These are phyloP conservation scores for Boletales sp. DNA, from an alignment of 768 basidiomycete species.

Conservation along the genomic window DNA sequence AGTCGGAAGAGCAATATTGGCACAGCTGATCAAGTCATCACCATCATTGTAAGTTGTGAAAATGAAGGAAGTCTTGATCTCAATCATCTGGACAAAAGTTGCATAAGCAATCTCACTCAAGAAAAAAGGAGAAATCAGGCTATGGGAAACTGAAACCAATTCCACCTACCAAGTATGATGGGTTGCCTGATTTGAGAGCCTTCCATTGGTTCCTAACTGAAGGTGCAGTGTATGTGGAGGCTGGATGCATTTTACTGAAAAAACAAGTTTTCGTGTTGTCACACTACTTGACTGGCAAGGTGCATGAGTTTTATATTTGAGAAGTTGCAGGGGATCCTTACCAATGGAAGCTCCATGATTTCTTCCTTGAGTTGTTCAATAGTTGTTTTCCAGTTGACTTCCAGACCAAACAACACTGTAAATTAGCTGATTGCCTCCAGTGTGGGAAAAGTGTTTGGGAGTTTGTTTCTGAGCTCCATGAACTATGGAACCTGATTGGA, in stretches of 20 bases:
- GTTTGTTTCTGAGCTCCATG: too few species aligned
- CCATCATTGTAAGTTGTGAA: too few species aligned
- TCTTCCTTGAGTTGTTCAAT: conserved; percentile 31
- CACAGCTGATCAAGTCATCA: too few species aligned
- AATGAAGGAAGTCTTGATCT: too few species aligned
- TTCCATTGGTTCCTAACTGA: conserved; percentile 16
- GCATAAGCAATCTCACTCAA: too few species aligned
- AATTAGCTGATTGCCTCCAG: conserved; percentile 22
- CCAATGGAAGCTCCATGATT: conserved; percentile 20
- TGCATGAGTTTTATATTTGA: conserved; percentile 26
- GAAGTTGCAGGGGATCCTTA: conserved; percentile 14
- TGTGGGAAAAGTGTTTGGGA: too few species aligned
- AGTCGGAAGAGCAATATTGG: too few species aligned
- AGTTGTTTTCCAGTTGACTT: conserved; percentile 34
- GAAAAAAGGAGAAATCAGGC: too few species aligned
- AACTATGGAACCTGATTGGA: too few species aligned
- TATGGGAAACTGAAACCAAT: conserved; percentile 13
- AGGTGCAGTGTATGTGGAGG: conserved; percentile 15
- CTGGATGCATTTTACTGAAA: not conserved
- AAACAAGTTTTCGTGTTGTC: conserved; percentile 18
- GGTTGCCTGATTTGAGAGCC: not conserved
- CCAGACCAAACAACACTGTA: conserved; percentile 18
- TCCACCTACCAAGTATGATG: conserved; percentile 13
- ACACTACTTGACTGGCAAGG: conserved; percentile 28
- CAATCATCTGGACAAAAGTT: too few species aligned